Percentiles rank a stretch among this genome's conserved stretches.
phyloP scores from a whole-genome alignment of 306 rosid species.

The Rosa rugosa region DNA sequence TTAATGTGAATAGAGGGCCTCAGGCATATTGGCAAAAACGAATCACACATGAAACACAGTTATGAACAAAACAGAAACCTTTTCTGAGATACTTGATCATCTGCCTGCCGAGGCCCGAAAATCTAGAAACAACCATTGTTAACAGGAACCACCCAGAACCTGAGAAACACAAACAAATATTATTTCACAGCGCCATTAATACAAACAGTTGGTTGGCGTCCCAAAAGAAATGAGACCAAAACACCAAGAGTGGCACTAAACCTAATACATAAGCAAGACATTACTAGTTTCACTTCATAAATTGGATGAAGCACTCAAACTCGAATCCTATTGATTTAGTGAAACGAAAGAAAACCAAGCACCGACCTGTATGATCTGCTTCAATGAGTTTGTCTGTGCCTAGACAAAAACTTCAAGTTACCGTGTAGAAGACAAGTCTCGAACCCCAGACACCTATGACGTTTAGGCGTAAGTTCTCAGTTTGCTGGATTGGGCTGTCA shows the following conservation, averaged over 20 bases:
- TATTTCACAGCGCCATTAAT: neutral
- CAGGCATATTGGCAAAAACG: neutral
- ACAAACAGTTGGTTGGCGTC: constrained; percentile 7
- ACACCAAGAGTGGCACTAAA: neutral
- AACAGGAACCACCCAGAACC: neutral
- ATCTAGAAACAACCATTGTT: constrained; percentile 9
- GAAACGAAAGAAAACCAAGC: neutral
- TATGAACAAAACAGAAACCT: neutral
- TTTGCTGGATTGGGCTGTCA: neutral
- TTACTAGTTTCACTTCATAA: neutral
- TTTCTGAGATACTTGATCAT: constrained; percentile 1
- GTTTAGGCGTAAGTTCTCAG: neutral
- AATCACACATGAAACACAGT: neutral
- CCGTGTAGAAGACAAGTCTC: neutral
- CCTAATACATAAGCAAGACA: neutral
- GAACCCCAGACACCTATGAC: neutral
- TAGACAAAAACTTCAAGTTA: neutral
- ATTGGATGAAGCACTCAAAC: neutral
- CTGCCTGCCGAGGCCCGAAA: neutral
- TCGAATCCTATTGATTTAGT: neutral
- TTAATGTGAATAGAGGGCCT: neutral
- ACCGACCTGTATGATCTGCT: neutral
- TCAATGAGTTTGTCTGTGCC: neutral
- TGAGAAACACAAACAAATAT: neutral
- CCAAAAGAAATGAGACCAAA: neutral